Evolutionary conservation across 371 early-diverging fungal species (phyloP).

Genomic region (Mortierella sp.): DNA sequence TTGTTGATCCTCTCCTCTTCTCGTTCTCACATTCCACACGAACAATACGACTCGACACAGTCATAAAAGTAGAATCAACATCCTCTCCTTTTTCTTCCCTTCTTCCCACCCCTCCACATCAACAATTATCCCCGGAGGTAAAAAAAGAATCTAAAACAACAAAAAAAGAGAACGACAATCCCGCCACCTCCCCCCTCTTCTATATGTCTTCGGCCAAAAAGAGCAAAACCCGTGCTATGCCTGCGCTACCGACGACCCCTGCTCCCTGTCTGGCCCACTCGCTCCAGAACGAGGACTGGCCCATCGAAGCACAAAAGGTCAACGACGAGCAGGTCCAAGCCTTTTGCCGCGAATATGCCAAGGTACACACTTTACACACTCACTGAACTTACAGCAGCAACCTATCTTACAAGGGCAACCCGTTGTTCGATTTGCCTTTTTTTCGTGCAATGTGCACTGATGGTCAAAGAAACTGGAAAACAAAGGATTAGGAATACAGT

Average conservation of each 20-base stretch:
- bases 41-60: background rate
- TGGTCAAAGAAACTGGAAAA: background rate
- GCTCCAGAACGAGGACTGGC: slow-evolving; percentile 51
- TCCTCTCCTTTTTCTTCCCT: background rate
- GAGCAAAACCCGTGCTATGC: slow-evolving; percentile 51
- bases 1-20: background rate
- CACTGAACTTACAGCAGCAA: background rate
- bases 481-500: background rate
- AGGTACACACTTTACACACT: slow-evolving; percentile 23
- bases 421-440: background rate
- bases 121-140: background rate
- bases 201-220: slow-evolving; percentile 47
- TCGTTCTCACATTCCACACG: background rate
- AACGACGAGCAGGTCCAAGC: slow-evolving; percentile 54
- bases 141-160: background rate
- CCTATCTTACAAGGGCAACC: background rate
- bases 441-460: background rate
- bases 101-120: slow-evolving; percentile 1
- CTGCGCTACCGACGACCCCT: slow-evolving; percentile 35
- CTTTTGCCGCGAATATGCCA: slow-evolving; percentile 50
- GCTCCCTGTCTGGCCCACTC: slow-evolving; percentile 49
- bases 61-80: background rate
- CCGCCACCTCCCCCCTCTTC: background rate
- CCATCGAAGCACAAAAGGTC: slow-evolving; percentile 51
- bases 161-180: background rate